These are phyloP conservation scores for Lodderomyces pseudojiufengensis DNA, from an alignment of 1,139 yeast species.

Conservation along the genomic window DNA sequence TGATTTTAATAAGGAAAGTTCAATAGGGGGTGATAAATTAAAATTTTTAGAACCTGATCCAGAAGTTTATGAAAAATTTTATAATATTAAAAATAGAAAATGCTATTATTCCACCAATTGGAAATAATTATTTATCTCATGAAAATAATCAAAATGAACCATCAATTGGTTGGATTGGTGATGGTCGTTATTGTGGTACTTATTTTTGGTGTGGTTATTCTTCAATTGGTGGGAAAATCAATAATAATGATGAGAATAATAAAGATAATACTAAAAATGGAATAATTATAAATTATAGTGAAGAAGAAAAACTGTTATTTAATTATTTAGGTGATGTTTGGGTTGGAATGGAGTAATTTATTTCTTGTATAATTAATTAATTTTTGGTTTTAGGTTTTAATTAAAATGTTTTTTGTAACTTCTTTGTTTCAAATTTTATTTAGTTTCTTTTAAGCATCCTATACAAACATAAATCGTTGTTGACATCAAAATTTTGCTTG, in stretches of 20 bases:
- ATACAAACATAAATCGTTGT: too few species aligned
- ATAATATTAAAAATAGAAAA: conserved; percentile 20
- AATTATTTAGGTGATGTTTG: conserved; percentile 32
- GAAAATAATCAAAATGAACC: conserved; percentile 28
- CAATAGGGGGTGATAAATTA: conserved; percentile 17
- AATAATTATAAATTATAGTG: conserved; percentile 21
- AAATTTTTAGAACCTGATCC: conserved; percentile 17
- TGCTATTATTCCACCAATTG: conserved; percentile 32
- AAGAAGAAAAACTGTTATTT: conserved; percentile 20
- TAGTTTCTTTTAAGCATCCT: too few species aligned
- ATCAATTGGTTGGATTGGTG: conserved; percentile 27
- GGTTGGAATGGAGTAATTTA: conserved; percentile 27
- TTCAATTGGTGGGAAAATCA: conserved; percentile 34
- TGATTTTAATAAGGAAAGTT: conserved; percentile 25
- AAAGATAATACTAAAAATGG: conserved; percentile 28
- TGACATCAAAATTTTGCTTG: too few species aligned
- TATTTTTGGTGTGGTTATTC: conserved; percentile 46
- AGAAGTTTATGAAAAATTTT: conserved; percentile 20
- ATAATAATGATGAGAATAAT: conserved; percentile 16
- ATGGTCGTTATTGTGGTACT: conserved; percentile 29
- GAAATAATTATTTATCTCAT: conserved; percentile 12
- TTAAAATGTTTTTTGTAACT: too few species aligned
- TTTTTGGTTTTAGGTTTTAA: too few species aligned
- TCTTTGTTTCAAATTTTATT: too few species aligned
- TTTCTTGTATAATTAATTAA: too few species aligned